Percentiles rank a stretch among this genome's conserved stretches.
Conservation (phyloP, 2,329 filamentous ascomycete species). For the Pseudogymnoascus sp. region DNA sequence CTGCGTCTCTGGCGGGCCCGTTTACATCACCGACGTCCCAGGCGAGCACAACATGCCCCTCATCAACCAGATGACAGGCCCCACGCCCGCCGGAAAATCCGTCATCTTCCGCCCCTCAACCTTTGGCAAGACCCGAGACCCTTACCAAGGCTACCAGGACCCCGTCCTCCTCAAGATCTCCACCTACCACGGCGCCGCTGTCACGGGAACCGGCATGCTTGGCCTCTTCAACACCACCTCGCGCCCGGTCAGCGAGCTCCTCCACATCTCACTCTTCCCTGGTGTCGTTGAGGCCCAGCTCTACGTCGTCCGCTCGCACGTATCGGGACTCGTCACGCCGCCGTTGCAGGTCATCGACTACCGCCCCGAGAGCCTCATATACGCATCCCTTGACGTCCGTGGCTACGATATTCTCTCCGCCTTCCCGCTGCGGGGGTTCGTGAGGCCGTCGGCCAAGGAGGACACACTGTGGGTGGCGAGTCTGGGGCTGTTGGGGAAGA, state of each 20-base stretch:
- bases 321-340: constrained; percentile 50
- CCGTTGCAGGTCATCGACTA: constrained; percentile 37
- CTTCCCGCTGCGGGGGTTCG: constrained; percentile 55
- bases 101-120: constrained; percentile 73
- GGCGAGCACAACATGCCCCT: constrained; percentile 69
- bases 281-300: constrained; percentile 49
- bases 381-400: constrained; percentile 51
- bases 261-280: constrained; percentile 64
- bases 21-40: constrained; percentile 89
- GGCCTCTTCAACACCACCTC: constrained; percentile 76
- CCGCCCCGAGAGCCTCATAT: constrained; percentile 42
- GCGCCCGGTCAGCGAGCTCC: constrained; percentile 54
- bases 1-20: constrained; percentile 81
- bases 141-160: constrained; percentile 70
- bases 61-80: constrained; percentile 72
- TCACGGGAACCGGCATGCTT: constrained; percentile 65
- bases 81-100: constrained; percentile 61
- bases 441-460: constrained; percentile 26
- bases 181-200: constrained; percentile 60
- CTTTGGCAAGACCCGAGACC: constrained; percentile 61
- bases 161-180: constrained; percentile 66
- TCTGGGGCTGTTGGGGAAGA: constrained; percentile 74
- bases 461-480: constrained; percentile 50
- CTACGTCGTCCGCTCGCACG: constrained; percentile 70
- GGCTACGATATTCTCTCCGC: constrained; percentile 79